Percentiles rank a stretch among this genome's conserved stretches.
phyloP scores from a whole-genome alignment of 768 basidiomycete species.

The Termitomyces sp. region DNA sequence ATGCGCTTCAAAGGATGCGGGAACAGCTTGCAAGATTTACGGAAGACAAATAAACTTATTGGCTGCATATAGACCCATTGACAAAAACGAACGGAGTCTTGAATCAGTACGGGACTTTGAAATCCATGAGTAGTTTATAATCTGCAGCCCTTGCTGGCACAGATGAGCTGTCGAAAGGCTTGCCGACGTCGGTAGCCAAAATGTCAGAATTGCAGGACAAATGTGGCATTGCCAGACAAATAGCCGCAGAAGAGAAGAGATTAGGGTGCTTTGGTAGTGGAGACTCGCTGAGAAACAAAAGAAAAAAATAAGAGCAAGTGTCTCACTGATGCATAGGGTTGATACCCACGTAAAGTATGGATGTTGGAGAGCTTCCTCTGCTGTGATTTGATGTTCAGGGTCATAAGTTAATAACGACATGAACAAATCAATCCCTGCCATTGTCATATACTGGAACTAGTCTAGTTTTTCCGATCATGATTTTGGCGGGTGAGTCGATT shows the following conservation, averaged over 20 bases:
- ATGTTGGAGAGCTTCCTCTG: slow-evolving; percentile 86
- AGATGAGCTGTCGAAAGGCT: slow-evolving; percentile 73
- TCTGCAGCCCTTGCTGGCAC: slow-evolving; percentile 72
- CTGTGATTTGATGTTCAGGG: slow-evolving; percentile 78
- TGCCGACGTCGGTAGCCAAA: slow-evolving; percentile 54
- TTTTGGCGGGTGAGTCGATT: no score
- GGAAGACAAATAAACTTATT: slow-evolving; percentile 12
- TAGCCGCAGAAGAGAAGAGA: slow-evolving; percentile 92
- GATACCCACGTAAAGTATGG: slow-evolving; percentile 79
- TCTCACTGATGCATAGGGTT: not conserved
- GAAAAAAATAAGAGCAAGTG: not conserved
- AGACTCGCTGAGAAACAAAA: slow-evolving; percentile 69
- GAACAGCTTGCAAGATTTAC: slow-evolving; percentile 32
- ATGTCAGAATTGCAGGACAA: not conserved
- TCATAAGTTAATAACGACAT: slow-evolving; percentile 84
- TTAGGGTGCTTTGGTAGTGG: slow-evolving; percentile 96
- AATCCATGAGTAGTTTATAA: slow-evolving; percentile 60
- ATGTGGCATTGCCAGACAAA: slow-evolving; percentile 18
- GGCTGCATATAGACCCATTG: not conserved
- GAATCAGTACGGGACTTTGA: slow-evolving; percentile 35
- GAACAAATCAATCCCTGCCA: slow-evolving; percentile 80
- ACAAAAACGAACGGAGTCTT: not conserved
- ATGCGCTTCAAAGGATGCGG: slow-evolving; percentile 61
- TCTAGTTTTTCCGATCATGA: no score
- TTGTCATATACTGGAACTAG: slow-evolving; percentile 81